Base-by-base conservation (phyloP, 2,329 filamentous ascomycete species). In the Aaosphaeria pasadenensis region DNA sequence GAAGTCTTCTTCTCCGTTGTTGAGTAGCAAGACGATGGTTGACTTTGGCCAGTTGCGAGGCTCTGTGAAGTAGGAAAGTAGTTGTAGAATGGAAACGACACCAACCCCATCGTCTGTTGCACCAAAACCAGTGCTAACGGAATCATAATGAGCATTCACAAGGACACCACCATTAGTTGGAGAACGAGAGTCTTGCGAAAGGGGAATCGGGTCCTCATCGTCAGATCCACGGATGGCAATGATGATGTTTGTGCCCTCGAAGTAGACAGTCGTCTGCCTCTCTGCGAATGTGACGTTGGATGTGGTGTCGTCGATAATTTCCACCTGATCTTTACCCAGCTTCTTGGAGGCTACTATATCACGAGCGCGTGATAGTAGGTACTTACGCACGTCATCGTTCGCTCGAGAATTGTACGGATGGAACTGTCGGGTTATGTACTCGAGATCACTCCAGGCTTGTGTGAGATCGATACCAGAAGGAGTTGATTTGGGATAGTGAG, bases 1-100 rank as follows among this genome's bases (percentile, higher is more conserved):
- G 33, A 85, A 94, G 62, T 97, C 92, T 67, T 99, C 94, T 65
- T 99, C 94, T 33, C 88, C 92, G 63, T 97, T 96, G 77, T 99
- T 99, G 64, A 97, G 80, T 30, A 97, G 78, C 7, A 90, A 79
- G 11, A 97, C 82, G 39, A 99, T 80, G 2, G 91, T 92, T 57
- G 86, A 83, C 61, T 84, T 86, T 2, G 91, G 91, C 62, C 84
- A 84, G 54, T 88, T 83, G 0, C 81, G 73, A 2, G 80, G 80
- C 17, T 67, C 62, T 1, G 89, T 91, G 66, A 95, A 96, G 71
- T 96, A 89, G 53, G 86, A 88, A 52, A 97, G 79, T 43, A 97
- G 75, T 67, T 96, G 91, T 42, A 97, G 78, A 39, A 92, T 76
- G 0, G 87, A 87, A n/a, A 95, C 84, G 24, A 95, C 89, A 30